These are phyloP conservation scores for Pezicula radicicola DNA, from an alignment of 2,329 filamentous ascomycete genomes.

Conservation along the genomic window DNA sequence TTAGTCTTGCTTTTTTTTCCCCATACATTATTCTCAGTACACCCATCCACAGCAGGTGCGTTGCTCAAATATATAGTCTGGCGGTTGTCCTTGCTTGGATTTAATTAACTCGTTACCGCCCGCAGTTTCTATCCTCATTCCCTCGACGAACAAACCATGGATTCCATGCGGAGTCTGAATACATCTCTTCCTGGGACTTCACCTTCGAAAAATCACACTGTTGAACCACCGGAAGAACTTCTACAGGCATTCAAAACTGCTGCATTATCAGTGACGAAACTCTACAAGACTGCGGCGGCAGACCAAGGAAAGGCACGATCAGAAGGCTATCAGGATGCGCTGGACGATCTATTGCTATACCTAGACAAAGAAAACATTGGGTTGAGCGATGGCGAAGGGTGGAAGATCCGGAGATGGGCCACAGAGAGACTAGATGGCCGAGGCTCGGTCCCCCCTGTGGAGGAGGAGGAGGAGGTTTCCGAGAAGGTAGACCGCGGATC, in stretches of 20 bases:
- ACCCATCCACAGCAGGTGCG: too few species aligned
- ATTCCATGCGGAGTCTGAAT: slow-evolving; percentile 62
- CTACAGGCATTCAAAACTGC: slow-evolving; percentile 90
- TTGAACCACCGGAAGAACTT: slow-evolving; percentile 59
- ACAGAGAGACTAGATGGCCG: slow-evolving; percentile 67
- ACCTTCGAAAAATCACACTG: slow-evolving; percentile 36
- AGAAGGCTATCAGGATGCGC: slow-evolving; percentile 89
- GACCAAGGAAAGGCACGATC: slow-evolving; percentile 72
- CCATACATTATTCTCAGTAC: too few species aligned
- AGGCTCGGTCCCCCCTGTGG: slow-evolving; percentile 50
- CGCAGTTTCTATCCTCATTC: background rate
- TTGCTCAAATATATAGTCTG: background rate
- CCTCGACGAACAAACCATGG: slow-evolving; percentile 40
- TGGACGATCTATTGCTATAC: slow-evolving; percentile 85
- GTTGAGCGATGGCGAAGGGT: slow-evolving; percentile 73
- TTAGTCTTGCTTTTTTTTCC: too few species aligned
- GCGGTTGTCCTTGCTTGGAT: background rate
- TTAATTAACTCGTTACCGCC: background rate
- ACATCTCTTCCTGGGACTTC: slow-evolving; percentile 55
- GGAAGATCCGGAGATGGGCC: slow-evolving; percentile 60
- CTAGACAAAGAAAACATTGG: slow-evolving; percentile 81
- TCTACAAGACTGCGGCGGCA: slow-evolving; percentile 87
- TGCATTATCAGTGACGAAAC: slow-evolving; percentile 89
- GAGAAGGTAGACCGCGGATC: slow-evolving; percentile 59
- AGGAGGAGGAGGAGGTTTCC: slow-evolving; percentile 64